These are phyloP conservation scores for Paramarasmius palmivorus DNA, from an alignment of 1,284 basidiomycete species.

Conservation along the genomic window DNA sequence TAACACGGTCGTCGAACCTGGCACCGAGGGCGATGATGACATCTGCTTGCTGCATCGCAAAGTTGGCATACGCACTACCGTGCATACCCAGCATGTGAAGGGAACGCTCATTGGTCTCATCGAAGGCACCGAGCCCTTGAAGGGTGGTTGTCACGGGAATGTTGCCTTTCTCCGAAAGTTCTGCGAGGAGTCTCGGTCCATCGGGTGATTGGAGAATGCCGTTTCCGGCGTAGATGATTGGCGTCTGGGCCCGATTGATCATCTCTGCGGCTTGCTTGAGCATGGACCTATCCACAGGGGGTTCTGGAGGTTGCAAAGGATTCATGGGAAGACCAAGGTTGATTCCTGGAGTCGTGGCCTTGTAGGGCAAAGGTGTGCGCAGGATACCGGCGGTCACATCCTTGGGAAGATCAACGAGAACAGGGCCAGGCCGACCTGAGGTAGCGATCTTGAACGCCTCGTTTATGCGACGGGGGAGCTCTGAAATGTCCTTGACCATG, in stretches of 20 bases:
- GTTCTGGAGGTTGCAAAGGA: conserved; percentile 59
- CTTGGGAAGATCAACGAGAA: conserved; percentile 97
- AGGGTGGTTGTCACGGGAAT: conserved; percentile 98
- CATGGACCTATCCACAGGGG: conserved; percentile 63
- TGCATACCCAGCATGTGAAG: conserved; percentile 99
- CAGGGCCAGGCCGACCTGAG: conserved; percentile 94
- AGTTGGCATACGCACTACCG: conserved; percentile 95
- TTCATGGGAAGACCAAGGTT: conserved; percentile 79
- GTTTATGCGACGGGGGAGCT: conserved; percentile 94
- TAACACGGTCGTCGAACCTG: conserved; percentile 98
- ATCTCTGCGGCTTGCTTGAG: conserved; percentile 86
- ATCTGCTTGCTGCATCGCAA: conserved; percentile 97
- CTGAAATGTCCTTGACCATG: conserved; percentile 97
- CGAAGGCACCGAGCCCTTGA: conserved; percentile 94
- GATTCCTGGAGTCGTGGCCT: conserved; percentile 84
- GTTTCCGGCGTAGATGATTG: conserved; percentile 93
- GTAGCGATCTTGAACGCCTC: conserved; percentile 99
- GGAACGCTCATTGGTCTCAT: conserved; percentile 86
- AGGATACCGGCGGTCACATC: conserved; percentile 95
- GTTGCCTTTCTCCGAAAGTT: conserved; percentile 84
- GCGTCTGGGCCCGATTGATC: conserved; percentile 91
- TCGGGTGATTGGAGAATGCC: conserved; percentile 84
- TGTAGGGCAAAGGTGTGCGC: conserved; percentile 84
- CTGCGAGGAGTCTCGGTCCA: conserved; percentile 82
- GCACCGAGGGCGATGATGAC: conserved; percentile 96